Evolutionary conservation across 225 moss, liverwort and hornwort genomes (phyloP).

Genomic region (Sphagnum tenellum): DNA sequence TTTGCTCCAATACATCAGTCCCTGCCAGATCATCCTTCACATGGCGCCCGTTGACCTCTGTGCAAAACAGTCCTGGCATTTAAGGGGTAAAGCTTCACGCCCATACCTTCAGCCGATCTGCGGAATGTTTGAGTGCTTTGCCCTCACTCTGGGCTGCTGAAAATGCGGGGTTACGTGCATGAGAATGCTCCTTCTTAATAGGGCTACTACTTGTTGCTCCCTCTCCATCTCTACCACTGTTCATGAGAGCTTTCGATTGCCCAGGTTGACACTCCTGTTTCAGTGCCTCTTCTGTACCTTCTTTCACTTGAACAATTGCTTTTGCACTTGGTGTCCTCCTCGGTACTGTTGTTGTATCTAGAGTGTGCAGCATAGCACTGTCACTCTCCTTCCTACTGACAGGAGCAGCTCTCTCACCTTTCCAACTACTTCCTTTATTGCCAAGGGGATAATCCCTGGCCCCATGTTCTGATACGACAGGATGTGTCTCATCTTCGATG

Average conservation of each 20-base stretch:
- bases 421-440: slow-evolving; percentile 33
- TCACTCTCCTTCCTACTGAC: slow-evolving; percentile 51
- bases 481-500: slow-evolving; percentile 27
- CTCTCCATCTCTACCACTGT: slow-evolving; percentile 22
- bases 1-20: too few relatives aligned
- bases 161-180: slow-evolving; percentile 20
- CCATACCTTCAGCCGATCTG: slow-evolving; percentile 78
- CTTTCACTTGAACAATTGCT: slow-evolving; percentile 23
- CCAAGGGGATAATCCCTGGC: slow-evolving; percentile 13
- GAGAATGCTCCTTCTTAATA: slow-evolving; percentile 59
- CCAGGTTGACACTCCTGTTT: slow-evolving; percentile 35
- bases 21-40: too few relatives aligned
- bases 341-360: slow-evolving; percentile 10
- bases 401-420: slow-evolving; percentile 36
- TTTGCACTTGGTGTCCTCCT: slow-evolving; percentile 30
- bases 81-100: too few relatives aligned
- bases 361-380: slow-evolving; percentile 21
- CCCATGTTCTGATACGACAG: slow-evolving; percentile 38
- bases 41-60: too few relatives aligned
- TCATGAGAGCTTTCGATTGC: slow-evolving; percentile 16
- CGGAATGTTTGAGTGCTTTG: slow-evolving; percentile 69
- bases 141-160: slow-evolving; percentile 45
- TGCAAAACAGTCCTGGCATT: too few relatives aligned
- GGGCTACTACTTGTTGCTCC: slow-evolving; percentile 44
- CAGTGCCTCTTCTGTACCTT: slow-evolving; percentile 28